Evolutionary conservation across 345 rosid genomes (phyloP), one percentile per base, ranked within the genome.

Genomic region (Lenwebbia sp.): DNA sequence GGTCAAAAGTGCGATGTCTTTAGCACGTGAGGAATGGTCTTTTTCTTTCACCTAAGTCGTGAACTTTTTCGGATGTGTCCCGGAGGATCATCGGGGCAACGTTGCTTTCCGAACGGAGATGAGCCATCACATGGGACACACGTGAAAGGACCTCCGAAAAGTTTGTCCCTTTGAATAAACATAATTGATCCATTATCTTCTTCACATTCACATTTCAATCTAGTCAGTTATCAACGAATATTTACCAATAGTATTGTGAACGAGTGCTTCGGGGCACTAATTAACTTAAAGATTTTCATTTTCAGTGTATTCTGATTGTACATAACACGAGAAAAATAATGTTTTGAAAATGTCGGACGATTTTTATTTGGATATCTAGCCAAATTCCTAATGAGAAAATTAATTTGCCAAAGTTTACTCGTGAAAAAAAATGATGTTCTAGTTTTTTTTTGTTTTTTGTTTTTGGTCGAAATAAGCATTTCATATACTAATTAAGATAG

Each of bases 41-140:
- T 70, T 70, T 70, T 70, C 81, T 70, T 37, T 37, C 81, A 70
- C 81, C 81, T 70, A 70, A 70, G 47, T 37, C 81, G 47, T 19
- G 47, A 70, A 37, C 47, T 40, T 70, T 70, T 4, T 30, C 12
- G 28, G 81, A 37, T 70, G 81, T 2, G 81, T 33, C 11, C 81
- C 47, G 81, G 47, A 37, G 37, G 81, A 70, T 37, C 47, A 10
- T 0, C 56, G 47, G 6, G 49, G 40, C 65, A 56, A 51, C 51
- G 75, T 84, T 41, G 85, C 85, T 84, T 84, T 84, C 53, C 44
- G 14, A 54, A 5, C 51, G 30, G 2, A 84, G 53, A 70, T 26
- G 75, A 50, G 74, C 53, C 41, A 84, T 26, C 85, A 17, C 85
- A 84, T 25, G 75, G 85, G 55, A 40, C 85, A 14, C 65, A 53